A percentile compares a stretch with the other conserved stretches of the same genome.
These are phyloP conservation scores for Rosa rugosa DNA, from an alignment of 306 rosid genomes.

Conservation along the genomic window DNA sequence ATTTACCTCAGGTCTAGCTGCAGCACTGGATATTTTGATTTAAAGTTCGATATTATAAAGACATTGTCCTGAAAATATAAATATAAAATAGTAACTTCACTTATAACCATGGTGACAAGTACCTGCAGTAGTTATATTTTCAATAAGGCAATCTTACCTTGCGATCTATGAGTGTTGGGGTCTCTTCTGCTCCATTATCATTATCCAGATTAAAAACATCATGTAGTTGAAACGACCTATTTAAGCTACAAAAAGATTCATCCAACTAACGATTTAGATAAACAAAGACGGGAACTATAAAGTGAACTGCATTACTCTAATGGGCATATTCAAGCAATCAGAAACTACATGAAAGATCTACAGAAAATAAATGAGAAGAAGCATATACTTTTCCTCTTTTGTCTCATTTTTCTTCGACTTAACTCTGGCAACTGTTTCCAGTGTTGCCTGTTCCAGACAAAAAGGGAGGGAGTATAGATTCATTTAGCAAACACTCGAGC, in stretches of 20 bases:
- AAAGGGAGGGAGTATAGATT: conserved; percentile 12
- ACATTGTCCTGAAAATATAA: conserved; percentile 42
- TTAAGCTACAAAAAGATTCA: conserved; percentile 22
- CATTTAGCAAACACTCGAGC: conserved; percentile 24
- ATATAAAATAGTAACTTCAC: background rate
- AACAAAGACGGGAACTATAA: background rate
- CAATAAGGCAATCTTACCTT: conserved; percentile 55
- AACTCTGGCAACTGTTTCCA: conserved; percentile 99
- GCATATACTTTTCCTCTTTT: conserved; percentile 84
- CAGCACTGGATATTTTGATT: conserved; percentile 60
- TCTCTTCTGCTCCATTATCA: conserved; percentile 85
- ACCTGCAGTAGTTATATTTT: conserved; percentile 10
- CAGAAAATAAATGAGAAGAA: conserved; percentile 32
- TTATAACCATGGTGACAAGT: conserved; percentile 6
- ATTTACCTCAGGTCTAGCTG: conserved; percentile 52
- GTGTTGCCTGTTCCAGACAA: conserved; percentile 72
- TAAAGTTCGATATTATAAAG: conserved; percentile 53
- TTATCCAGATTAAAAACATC: conserved; percentile 76
- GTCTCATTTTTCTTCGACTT: conserved; percentile 93
- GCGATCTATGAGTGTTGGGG: conserved; percentile 92
- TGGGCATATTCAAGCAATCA: conserved; percentile 9
- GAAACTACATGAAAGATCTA: conserved; percentile 22
- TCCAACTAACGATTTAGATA: background rate
- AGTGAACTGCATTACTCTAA: conserved; percentile 13
- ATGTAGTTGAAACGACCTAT: conserved; percentile 78